Evolutionary conservation across 2,329 filamentous ascomycete species (phyloP), one percentile per base, ranked within the genome.

Genomic region (Diplodia seriata): DNA sequence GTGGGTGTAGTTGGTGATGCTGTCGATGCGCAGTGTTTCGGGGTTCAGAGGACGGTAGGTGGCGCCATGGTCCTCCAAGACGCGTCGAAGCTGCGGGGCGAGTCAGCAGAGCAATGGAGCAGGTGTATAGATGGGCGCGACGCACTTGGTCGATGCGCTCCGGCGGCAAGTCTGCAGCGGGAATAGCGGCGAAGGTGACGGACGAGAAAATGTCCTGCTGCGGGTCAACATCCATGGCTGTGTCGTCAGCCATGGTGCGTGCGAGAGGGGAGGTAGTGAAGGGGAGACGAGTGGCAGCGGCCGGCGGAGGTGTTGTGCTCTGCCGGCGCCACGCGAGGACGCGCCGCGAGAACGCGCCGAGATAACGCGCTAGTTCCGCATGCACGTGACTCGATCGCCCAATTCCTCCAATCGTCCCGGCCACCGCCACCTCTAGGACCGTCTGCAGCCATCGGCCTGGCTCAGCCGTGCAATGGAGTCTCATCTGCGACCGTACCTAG

Each of bases 1-100:
- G 76, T 91, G 89, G 7, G 86, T 89, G 69, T 88, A 81, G 65
- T 84, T 71, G 43, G 78, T 71, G 36, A 84, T 74, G 20, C 77
- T 76, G 7, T 79, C 74, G 59, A 83, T 77, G 31, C 76, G 74
- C 12, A 81, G 81, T 54, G 78, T 73, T 20, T 78, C 73, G 18
- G 74, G 69, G 57, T 81, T 73, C 70, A 80, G 78, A 6, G 77
- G 74, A 12, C 83, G 72, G 15, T 83, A 79, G 57, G 81, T 80
- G 26, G 83, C 87, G 59, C 83, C 85, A 72, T 84, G 77, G 68
- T 81, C 74, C 69, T 80, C 76, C 54, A 89, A 77, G 1, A 78
- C 74, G 6, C 81, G 76, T 33, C 80, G 79, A 64, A 86, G 73
- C 85, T 87, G 70, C 29, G 47, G 51, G 31, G 8, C 47, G 26